These are phyloP conservation scores for Rosa persica DNA, from an alignment of 306 rosid species.

Conservation along the genomic window DNA sequence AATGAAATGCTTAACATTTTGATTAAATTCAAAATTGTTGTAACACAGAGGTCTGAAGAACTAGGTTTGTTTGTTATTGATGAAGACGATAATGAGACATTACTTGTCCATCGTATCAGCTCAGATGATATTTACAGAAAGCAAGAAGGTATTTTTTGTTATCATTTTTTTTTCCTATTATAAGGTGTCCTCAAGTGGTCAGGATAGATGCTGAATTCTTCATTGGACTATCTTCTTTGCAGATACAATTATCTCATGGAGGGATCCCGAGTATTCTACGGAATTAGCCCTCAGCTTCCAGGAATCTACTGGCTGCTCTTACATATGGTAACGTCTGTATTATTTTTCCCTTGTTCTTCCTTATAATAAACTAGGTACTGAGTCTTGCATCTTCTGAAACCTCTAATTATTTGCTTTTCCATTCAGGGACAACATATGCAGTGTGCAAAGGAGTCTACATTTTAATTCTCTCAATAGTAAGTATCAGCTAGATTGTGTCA, in stretches of 20 bases:
- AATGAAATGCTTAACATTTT: slow-evolving; percentile 14
- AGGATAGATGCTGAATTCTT: slow-evolving; percentile 6
- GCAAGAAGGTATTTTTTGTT: slow-evolving; percentile 78
- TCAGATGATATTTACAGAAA: slow-evolving; percentile 85
- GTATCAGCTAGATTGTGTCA: slow-evolving; percentile 28
- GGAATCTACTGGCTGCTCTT: slow-evolving; percentile 85
- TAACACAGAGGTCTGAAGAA: slow-evolving; percentile 84
- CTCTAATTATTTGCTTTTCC: slow-evolving; percentile 31
- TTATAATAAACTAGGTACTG: background rate
- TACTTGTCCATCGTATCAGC: slow-evolving; percentile 81
- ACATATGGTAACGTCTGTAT: slow-evolving; percentile 64
- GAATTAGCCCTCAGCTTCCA: slow-evolving; percentile 98
- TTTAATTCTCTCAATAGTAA: slow-evolving; percentile 80
- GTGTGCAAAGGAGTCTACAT: slow-evolving; percentile 81
- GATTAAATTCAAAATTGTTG: slow-evolving; percentile 22
- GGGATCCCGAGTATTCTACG: slow-evolving; percentile 86
- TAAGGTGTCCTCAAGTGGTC: background rate
- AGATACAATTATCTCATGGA: slow-evolving; percentile 98
- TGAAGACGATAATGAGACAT: slow-evolving; percentile 85
- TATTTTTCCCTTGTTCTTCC: background rate
- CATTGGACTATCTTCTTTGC: slow-evolving; percentile 5
- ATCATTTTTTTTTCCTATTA: background rate
- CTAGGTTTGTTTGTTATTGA: slow-evolving; percentile 81
- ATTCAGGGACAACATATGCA: slow-evolving; percentile 86
- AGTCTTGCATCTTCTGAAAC: slow-evolving; percentile 8